A percentile compares a stretch with the other conserved stretches of the same genome.
Conservation (phyloP, 305 asterid genomes). For the Fraxinus sp. region DNA sequence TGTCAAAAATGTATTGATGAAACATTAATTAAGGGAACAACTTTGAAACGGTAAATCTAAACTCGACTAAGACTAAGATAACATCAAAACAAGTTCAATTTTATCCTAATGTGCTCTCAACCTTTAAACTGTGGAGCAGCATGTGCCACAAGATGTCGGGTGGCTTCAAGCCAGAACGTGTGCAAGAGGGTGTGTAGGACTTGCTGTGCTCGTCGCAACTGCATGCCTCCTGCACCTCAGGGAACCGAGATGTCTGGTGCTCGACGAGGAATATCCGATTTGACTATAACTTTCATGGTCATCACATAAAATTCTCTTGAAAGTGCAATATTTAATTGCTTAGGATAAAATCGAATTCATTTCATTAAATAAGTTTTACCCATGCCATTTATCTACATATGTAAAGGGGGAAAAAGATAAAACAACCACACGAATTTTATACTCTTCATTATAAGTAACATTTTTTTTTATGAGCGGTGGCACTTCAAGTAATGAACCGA, state of each 20-base stretch:
- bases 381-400: background rate
- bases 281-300: too few species aligned
- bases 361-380: background rate
- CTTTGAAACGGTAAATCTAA: too few species aligned
- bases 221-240: background rate
- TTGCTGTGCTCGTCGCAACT: background rate
- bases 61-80: background rate
- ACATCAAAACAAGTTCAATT: background rate
- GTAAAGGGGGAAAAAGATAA: background rate
- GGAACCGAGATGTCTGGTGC: background rate
- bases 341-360: background rate
- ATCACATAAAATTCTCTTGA: too few species aligned
- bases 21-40: background rate
- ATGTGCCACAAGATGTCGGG: background rate
- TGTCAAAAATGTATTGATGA: background rate
- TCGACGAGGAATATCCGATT: too few species aligned
- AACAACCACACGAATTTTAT: background rate
- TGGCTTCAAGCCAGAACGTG: background rate
- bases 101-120: background rate
- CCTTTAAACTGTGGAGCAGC: background rate
- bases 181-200: too few species aligned
- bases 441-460: background rate
- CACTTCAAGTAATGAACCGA: background rate
- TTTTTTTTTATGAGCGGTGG: background rate
- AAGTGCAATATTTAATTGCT: too few species aligned